Base-by-base conservation (phyloP, 768 basidiomycete genomes). In the Calocera cornea region DNA sequence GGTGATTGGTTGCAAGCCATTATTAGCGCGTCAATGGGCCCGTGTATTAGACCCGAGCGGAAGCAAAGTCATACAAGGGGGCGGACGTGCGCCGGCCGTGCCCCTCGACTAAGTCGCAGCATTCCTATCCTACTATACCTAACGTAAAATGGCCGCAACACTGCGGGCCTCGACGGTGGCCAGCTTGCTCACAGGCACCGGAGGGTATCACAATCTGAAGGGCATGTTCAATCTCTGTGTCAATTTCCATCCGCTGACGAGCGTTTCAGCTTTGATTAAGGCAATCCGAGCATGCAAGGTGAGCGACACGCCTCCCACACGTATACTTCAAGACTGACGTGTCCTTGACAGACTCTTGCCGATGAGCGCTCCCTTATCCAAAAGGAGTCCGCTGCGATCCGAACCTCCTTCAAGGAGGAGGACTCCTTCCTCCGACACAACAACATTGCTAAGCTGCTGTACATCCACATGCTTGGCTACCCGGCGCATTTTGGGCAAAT, bases 401-500 rank as follows among this genome's bases (percentile, higher is more conserved):
- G 97, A 49, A 94, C 95, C 0, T 93, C 94, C 0, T 97, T 99
- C 79, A 86, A 94, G 68, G 95, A 97, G 77, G 97, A 98, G 76
- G 97, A 97, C 80, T 87, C 93, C 1, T 92, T 88, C 76, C 84
- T 92, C 67, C 87, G 97, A 66, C 90, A 99, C 76, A 90, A 98
- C 82, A 98, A 95, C 78, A 87, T 99, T 75, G 95, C 95, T 68
- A 98, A 98, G 76, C 84, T 98, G 27, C 86, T 99, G 69, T 98
- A 99, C 80, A 97, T 97, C 79, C 92, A 95, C 76, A 97, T 99
- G 94, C 87, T 97, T 41, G 97, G 97, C 67, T 97, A 95, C 50
- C 92, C 94, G 10, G 97, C 97, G 34, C 97, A 99, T 77, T 99
- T 97, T 75, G 97, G 95, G 65, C 97, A 99, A 82, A 97, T 99